phyloP scores from a whole-genome alignment of 2,329 filamentous ascomycete genomes.

The Paramyrothecium sp. region DNA sequence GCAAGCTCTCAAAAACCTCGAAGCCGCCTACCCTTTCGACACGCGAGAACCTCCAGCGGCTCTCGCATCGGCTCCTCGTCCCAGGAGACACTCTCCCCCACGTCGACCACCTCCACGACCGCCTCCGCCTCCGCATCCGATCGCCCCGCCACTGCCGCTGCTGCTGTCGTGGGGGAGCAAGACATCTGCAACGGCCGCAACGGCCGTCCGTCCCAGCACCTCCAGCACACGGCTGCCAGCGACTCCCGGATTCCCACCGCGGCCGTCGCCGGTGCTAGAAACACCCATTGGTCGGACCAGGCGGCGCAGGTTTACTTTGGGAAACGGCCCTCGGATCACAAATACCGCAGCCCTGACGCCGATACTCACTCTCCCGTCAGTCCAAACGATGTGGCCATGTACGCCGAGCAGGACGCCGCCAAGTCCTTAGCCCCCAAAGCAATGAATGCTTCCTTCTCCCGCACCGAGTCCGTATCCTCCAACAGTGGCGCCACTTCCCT shows the following conservation, averaged over 20 bases:
- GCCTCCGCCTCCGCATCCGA: slow-evolving; percentile 6
- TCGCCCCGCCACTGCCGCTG: background rate
- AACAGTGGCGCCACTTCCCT: slow-evolving; percentile 41
- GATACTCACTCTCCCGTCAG: slow-evolving; percentile 18
- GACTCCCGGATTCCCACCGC: background rate
- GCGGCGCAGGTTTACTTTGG: background rate
- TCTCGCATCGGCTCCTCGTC: background rate
- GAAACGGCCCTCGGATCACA: background rate
- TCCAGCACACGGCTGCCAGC: background rate
- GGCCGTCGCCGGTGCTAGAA: background rate
- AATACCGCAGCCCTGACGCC: slow-evolving; percentile 13
- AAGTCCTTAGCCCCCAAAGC: slow-evolving; percentile 27
- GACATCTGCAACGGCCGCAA: background rate
- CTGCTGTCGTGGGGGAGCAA: background rate
- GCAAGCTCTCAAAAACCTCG: background rate
- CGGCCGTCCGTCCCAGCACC: background rate
- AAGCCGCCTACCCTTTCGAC: background rate
- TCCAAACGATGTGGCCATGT: slow-evolving; percentile 36
- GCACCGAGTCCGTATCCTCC: slow-evolving; percentile 46
- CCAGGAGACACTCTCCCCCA: background rate
- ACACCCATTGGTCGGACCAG: background rate
- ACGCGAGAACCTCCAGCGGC: slow-evolving; percentile 1
- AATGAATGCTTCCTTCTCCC: slow-evolving; percentile 33
- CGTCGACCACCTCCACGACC: background rate
- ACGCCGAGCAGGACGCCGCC: slow-evolving; percentile 24